These are phyloP conservation scores for Xylaria acuta DNA, from an alignment of 495 filamentous ascomycete genomes.

Conservation along the genomic window DNA sequence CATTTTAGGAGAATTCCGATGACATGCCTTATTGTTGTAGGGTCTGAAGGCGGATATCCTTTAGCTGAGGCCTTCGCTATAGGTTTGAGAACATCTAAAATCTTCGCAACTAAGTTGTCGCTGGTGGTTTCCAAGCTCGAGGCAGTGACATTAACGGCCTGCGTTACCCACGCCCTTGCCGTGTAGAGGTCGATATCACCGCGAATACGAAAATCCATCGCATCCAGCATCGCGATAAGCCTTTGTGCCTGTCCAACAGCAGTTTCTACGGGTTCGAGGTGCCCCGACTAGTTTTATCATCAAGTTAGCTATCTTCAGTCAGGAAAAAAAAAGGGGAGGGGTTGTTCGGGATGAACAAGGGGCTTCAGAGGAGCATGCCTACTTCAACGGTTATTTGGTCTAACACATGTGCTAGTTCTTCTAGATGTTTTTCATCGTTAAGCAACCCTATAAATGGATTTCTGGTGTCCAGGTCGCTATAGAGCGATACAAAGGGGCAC, in stretches of 20 bases:
- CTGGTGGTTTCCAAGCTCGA: slow-evolving; percentile 24
- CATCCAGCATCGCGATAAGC: slow-evolving; percentile 42
- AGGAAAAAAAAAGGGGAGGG: not conserved
- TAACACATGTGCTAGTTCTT: not conserved
- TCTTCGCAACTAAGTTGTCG: not conserved
- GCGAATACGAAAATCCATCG: slow-evolving; percentile 40
- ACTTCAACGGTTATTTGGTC: not conserved
- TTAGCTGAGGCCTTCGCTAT: not conserved
- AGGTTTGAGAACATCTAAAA: slow-evolving; percentile 28
- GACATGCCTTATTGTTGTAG: slow-evolving; percentile 25
- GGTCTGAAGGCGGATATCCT: not conserved
- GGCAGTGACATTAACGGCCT: slow-evolving; percentile 40
- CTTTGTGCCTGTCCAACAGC: slow-evolving; percentile 29
- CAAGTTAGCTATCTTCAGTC: not conserved
- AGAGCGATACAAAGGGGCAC: slow-evolving; percentile 44
- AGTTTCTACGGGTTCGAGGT: not conserved
- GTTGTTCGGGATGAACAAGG: not conserved
- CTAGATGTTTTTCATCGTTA: not conserved
- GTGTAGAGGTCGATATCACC: slow-evolving; percentile 41
- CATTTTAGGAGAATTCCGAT: slow-evolving; percentile 41
- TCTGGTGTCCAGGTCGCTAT: slow-evolving; percentile 36
- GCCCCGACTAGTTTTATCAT: not conserved
- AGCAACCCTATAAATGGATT: slow-evolving; percentile 29
- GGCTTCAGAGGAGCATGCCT: not conserved
- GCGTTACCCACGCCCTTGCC: slow-evolving; percentile 39